Conservation (phyloP, 108 stramenopile genomes). For the Aurantiochytrium sp. region DNA sequence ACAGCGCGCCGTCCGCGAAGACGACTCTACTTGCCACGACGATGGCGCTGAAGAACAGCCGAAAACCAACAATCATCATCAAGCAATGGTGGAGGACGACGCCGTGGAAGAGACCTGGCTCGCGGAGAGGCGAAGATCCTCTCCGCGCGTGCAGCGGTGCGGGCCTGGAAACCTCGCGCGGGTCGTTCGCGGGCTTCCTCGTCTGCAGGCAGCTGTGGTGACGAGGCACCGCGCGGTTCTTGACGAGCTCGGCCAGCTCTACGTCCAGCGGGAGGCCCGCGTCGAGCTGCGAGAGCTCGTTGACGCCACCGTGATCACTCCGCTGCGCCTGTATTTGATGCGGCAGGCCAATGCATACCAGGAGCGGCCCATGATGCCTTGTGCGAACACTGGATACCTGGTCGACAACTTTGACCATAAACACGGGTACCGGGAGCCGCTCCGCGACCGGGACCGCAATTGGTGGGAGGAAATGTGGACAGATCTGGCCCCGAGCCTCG, state of each 20-base stretch:
- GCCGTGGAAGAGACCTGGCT: no score
- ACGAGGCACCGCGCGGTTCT: background rate
- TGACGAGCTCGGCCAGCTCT: background rate
- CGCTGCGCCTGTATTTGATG: background rate
- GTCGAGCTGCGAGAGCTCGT: background rate
- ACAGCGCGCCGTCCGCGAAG: no score
- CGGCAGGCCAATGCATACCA: background rate
- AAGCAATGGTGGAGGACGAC: no score
- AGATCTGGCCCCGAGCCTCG: background rate
- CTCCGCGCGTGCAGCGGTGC: background rate
- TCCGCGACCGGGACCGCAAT: background rate
- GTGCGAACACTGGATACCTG: background rate
- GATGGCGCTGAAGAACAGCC: no score
- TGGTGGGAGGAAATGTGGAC: slow-evolving; percentile 22
- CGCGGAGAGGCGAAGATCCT: background rate
- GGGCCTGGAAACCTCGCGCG: background rate
- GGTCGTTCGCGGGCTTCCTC: background rate
- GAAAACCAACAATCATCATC: no score
- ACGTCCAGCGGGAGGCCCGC: background rate
- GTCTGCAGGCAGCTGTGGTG: background rate
- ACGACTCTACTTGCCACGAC: no score
- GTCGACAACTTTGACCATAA: slow-evolving; percentile 27
- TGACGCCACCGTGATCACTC: background rate
- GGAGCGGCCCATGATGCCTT: slow-evolving; percentile 25
- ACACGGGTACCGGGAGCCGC: background rate